Percentiles rank a stretch among this genome's conserved stretches.
These are phyloP conservation scores for Tuctoria greenei DNA, from an alignment of 176 grass and related monocot species.

Conservation along the genomic window DNA sequence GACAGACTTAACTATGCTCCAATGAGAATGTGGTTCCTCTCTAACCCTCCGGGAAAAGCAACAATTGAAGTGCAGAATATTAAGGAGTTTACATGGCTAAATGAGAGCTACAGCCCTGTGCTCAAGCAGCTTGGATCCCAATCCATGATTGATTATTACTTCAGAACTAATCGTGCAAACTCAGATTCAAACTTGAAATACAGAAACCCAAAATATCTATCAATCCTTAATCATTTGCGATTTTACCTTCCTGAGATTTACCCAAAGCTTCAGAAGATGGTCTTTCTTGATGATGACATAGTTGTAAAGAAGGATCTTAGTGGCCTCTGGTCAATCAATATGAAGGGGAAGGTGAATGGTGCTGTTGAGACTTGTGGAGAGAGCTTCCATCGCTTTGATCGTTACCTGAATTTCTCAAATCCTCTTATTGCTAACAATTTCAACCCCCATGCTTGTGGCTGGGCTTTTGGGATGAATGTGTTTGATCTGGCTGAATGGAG, in stretches of 20 bases:
- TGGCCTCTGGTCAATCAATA: slow-evolving; percentile 78
- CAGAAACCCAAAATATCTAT: slow-evolving; percentile 89
- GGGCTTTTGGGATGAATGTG: slow-evolving; percentile 96
- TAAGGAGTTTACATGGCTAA: slow-evolving; percentile 87
- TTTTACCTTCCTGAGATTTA: slow-evolving; percentile 89
- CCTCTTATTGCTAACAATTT: slow-evolving; percentile 79
- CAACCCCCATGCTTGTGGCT: slow-evolving; percentile 64
- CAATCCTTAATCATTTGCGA: slow-evolving; percentile 79
- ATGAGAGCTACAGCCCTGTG: slow-evolving; percentile 71
- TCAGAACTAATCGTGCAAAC: slow-evolving; percentile 53
- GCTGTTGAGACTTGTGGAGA: slow-evolving; percentile 85
- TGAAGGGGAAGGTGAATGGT: slow-evolving; percentile 81
- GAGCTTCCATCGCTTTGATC: slow-evolving; percentile 73
- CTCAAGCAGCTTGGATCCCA: slow-evolving; percentile 72
- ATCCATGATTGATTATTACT: slow-evolving; percentile 90
- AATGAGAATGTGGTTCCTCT: slow-evolving; percentile 94
- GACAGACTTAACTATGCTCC: slow-evolving; percentile 83
- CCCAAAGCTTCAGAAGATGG: slow-evolving; percentile 76
- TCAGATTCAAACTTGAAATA: slow-evolving; percentile 77
- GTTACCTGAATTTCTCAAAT: slow-evolving; percentile 92
- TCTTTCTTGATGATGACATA: slow-evolving; percentile 89
- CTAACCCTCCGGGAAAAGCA: slow-evolving; percentile 75
- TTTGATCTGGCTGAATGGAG: slow-evolving; percentile 92
- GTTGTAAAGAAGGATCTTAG: slow-evolving; percentile 82
- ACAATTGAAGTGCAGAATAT: slow-evolving; percentile 77